Conservation (phyloP, 2,329 filamentous ascomycete genomes). For the Ascochyta fabae region DNA sequence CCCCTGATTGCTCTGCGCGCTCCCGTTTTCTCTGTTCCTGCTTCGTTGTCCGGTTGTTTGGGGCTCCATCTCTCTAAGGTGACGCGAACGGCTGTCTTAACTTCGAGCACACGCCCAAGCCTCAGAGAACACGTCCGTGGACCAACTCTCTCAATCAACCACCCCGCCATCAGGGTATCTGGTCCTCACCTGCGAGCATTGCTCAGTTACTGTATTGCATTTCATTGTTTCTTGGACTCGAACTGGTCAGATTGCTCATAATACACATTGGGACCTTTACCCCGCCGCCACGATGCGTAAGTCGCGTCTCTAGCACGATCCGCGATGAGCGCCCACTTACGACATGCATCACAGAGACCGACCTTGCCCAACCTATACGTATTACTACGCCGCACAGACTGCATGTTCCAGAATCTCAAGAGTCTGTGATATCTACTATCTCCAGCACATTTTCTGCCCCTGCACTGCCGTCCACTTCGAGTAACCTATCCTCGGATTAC, state of each 20-base stretch:
- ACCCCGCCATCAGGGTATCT: conserved; percentile 18
- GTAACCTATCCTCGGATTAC: conserved; percentile 32
- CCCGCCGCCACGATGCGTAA: conserved; percentile 32
- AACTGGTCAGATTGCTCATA: conserved; percentile 12
- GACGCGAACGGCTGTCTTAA: conserved; percentile 17
- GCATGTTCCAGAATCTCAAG: conserved; percentile 38
- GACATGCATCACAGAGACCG: conserved; percentile 17
- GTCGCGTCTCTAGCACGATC: conserved; percentile 29
- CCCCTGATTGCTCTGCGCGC: conserved; percentile 15
- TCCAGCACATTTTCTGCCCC: conserved; percentile 45
- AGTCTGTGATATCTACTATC: conserved; percentile 41
- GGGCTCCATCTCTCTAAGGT: conserved; percentile 7
- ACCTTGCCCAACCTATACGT: conserved; percentile 7
- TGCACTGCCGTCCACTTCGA: conserved; percentile 39
- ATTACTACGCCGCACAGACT: conserved; percentile 4
- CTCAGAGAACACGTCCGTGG: conserved; percentile 22
- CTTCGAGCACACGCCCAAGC: conserved; percentile 27
- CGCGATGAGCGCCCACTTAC: conserved; percentile 28
- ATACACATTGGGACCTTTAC: conserved; percentile 22
- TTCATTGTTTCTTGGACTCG: conserved; percentile 2
- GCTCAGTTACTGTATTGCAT: neutral
- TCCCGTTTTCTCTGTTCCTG: conserved; percentile 1
- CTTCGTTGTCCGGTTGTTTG: conserved; percentile 11
- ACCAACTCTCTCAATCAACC: conserved; percentile 13
- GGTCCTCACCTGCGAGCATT: conserved; percentile 7